phyloP scores from a whole-genome alignment of 2,329 filamentous ascomycete genomes.

The Colletotrichum sp. region DNA sequence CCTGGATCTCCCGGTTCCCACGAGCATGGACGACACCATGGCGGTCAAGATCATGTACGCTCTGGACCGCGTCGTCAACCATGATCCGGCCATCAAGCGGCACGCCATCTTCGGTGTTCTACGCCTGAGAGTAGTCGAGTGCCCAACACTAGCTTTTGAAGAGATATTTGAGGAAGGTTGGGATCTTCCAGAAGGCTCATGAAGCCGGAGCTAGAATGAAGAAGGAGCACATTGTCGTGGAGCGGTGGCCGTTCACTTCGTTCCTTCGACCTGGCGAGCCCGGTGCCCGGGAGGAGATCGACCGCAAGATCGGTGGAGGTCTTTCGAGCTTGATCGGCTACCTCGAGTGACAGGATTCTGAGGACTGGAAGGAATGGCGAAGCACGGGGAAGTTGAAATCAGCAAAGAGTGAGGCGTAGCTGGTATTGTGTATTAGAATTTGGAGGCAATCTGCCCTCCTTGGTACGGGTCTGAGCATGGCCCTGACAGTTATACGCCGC shows the following conservation, averaged over 20 bases:
- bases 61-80: not conserved
- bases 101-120: fast-evolving
- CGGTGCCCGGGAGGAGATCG: not conserved
- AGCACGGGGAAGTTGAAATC: not conserved
- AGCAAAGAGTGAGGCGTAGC: fast-evolving
- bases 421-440: not conserved
- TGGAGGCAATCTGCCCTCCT: not conserved
- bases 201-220: not conserved
- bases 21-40: not conserved
- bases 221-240: not conserved
- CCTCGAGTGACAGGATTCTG: not conserved
- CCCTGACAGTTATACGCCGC: fast-evolving
- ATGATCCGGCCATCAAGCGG: not conserved
- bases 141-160: fast-evolving
- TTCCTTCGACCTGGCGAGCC: not conserved
- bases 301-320: not conserved
- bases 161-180: not conserved
- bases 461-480: fast-evolving
- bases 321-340: not conserved
- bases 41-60: not conserved
- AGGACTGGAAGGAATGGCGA: not conserved
- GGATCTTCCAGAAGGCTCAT: not conserved
- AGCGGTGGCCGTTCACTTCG: not conserved
- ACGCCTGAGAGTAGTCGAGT: not conserved
- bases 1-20: not conserved